Evolutionary conservation across 2,329 filamentous ascomycete species (phyloP), one percentile per base, ranked within the genome.

Genomic region (Stagonosporopsis vannaccii): DNA sequence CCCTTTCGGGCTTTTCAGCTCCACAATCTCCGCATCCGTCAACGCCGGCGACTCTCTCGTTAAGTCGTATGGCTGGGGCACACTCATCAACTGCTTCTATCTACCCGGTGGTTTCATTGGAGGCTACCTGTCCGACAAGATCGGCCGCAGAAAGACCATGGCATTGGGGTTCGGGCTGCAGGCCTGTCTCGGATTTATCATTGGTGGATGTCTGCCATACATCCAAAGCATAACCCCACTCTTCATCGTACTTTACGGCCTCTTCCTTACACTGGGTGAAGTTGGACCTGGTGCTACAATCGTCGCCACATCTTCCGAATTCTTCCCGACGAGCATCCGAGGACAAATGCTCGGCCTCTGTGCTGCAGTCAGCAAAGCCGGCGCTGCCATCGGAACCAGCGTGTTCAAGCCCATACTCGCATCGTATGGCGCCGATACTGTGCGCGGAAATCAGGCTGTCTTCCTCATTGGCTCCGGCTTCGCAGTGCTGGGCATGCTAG

Each of bases 1-100:
- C 48, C 83, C 83, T 0, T 84, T 85, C 58, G 82, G 82, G 8
- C 77, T 85, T 25, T 85, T 85, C 68, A 80, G 79, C 51, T 81
- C 81, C 0, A 83, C 82, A 20, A 84, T 85, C 54, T 78, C 61
- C 3, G 53, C 63, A 5, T 56, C 57, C 6, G 60, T 71, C 19
- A 66, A 64, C 17, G 61, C 68, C 1, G 50, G 50, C 11, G 59
- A 68, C 32, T 60, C 61, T 6, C 60, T 69, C 1, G 53, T 68
- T 8, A 64, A 69, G 41, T 62, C 42, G 11, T 60, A 63, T 19
- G 68, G 68, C 19, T 68, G 67, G 64, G 67, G 65, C 7, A 56
- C 53, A 4, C 19, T 56, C 9, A 51, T 39, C 48, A 67, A 68
- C 43, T 67, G 62, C 51, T 69, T 71, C 42, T 68, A 69, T 39